Conservation (phyloP, 2,329 filamentous ascomycete genomes). For the Onygenales sp. region DNA sequence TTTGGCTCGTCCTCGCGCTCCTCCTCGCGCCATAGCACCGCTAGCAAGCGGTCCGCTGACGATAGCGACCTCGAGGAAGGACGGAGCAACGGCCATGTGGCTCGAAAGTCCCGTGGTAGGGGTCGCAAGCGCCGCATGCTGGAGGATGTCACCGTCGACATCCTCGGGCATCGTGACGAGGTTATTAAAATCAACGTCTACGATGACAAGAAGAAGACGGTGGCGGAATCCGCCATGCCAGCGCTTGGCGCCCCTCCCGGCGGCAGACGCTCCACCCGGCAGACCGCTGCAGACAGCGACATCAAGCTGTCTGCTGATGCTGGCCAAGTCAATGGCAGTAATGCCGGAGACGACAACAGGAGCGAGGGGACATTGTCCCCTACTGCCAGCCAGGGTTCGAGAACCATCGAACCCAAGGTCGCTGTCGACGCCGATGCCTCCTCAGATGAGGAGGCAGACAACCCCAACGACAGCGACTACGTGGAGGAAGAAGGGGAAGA, state of each 20-base stretch:
- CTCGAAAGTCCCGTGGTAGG: slow-evolving; percentile 7
- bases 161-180: slow-evolving; percentile 6
- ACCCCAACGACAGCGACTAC: slow-evolving; percentile 2
- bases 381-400: not conserved
- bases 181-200: slow-evolving; percentile 7
- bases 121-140: slow-evolving; percentile 11
- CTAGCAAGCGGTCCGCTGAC: slow-evolving; percentile 31
- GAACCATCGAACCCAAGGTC: not conserved
- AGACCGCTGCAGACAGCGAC: not conserved
- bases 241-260: not conserved
- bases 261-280: not conserved
- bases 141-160: slow-evolving; percentile 11
- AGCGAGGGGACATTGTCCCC: not conserved
- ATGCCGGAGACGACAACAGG: not conserved
- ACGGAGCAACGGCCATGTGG: slow-evolving; percentile 1
- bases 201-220: slow-evolving; percentile 5
- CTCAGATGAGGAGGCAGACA: not conserved
- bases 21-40: slow-evolving; percentile 32
- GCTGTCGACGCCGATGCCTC: not conserved
- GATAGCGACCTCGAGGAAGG: slow-evolving; percentile 28
- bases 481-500: not conserved
- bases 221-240: not conserved
- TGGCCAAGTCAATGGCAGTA: not conserved
- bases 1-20: slow-evolving; percentile 29
- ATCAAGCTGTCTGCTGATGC: not conserved